Conservation (phyloP, 805 yeast genomes). For the Blastobotrys chiropterorum region DNA sequence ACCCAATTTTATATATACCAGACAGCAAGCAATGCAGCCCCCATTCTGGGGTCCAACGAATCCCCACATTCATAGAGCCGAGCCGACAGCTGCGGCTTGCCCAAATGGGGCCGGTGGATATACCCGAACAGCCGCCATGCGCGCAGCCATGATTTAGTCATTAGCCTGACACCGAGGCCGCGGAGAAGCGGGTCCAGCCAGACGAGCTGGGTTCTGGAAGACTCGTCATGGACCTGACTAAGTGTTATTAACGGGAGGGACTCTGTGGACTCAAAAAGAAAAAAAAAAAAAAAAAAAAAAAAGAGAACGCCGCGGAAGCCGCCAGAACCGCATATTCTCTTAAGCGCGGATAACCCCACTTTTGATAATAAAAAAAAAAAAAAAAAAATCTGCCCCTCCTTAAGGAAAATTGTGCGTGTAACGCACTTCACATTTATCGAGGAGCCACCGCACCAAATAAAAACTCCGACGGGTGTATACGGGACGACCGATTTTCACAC, state of each 20-base stretch:
- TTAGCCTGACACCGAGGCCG: too few relatives aligned
- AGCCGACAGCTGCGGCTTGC: neutral
- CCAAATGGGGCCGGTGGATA: neutral
- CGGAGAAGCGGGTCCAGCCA: too few relatives aligned
- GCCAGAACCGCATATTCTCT: too few relatives aligned
- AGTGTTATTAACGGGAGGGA: too few relatives aligned
- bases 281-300: too few relatives aligned
- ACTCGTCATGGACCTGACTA: neutral
- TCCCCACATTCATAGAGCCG: neutral
- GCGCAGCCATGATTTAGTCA: neutral
- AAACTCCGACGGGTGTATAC: neutral
- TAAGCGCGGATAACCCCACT: neutral
- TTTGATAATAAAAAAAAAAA: too few relatives aligned
- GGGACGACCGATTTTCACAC: neutral
- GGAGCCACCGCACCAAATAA: neutral
- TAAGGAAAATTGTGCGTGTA: neutral
- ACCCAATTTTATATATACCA: too few relatives aligned
- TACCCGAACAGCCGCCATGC: neutral
- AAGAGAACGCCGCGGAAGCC: too few relatives aligned
- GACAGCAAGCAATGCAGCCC: neutral
- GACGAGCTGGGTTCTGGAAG: neutral
- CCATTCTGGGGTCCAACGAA: neutral
- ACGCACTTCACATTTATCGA: neutral
- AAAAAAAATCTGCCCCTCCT: neutral
- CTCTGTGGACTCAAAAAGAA: too few relatives aligned